Percentiles rank a stretch among this genome's conserved stretches.
Conservation (phyloP, 192 early-diverging fungal genomes). For the Dissophora globulifera region DNA sequence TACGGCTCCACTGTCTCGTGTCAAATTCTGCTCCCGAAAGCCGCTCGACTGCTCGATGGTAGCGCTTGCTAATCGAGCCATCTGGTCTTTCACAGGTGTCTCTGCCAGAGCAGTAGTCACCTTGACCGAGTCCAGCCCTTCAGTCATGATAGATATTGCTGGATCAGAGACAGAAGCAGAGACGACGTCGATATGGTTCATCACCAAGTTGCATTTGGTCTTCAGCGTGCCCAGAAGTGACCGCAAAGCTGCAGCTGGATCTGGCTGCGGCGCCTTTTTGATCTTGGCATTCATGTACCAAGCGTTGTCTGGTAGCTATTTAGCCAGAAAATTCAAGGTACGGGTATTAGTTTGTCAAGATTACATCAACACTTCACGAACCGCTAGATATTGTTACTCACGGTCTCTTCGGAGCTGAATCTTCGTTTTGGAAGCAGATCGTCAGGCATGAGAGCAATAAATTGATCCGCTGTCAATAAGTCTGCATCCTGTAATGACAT, state of each 20-base stretch:
- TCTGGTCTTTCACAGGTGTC: neutral
- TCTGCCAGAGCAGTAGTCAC: neutral
- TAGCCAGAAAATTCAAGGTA: neutral
- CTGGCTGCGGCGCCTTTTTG: conserved; percentile 11
- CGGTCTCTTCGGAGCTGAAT: conserved; percentile 49
- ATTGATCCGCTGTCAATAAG: conserved; percentile 47
- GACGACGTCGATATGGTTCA: conserved; percentile 11
- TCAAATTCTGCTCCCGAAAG: neutral
- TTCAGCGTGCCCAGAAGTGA: conserved; percentile 9
- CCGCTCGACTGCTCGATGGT: neutral
- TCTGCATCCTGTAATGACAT: conserved; percentile 53
- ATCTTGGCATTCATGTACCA: neutral
- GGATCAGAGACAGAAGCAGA: neutral
- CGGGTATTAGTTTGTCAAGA: too few relatives aligned
- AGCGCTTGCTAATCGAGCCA: neutral
- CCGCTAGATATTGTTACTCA: too few relatives aligned
- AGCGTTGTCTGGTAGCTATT: neutral
- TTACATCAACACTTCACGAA: too few relatives aligned
- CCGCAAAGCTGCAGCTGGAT: conserved; percentile 9
- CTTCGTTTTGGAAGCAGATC: conserved; percentile 29
- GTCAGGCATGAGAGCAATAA: conserved; percentile 42
- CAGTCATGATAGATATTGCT: neutral
- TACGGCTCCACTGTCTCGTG: too few relatives aligned
- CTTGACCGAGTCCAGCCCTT: neutral
- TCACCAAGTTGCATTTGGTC: conserved; percentile 13